Percentiles rank a stretch among this genome's conserved stretches.
Conservation (phyloP, 208 protist genomes). For the Trypanosoma grayi region DNA sequence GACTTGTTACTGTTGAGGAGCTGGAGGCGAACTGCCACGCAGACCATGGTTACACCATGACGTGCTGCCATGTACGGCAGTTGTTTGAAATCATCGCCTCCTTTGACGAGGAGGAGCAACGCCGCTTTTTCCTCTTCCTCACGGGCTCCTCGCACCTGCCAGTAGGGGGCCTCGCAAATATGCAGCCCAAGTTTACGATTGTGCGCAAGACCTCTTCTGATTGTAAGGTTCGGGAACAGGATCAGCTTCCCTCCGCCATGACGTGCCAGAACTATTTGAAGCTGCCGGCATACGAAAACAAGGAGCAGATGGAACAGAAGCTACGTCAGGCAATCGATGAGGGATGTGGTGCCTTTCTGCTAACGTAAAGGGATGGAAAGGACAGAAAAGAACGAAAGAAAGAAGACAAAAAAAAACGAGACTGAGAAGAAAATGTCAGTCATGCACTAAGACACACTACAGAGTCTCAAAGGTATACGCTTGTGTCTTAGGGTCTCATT, state of each 20-base stretch:
- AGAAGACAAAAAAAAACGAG: neutral
- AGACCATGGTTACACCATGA: conserved; percentile 85
- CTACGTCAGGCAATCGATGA: conserved; percentile 84
- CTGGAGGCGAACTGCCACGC: conserved; percentile 71
- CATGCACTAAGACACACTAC: too few relatives aligned
- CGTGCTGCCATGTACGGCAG: conserved; percentile 73
- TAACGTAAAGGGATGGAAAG: conserved; percentile 54
- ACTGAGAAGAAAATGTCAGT: neutral
- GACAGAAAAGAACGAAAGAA: neutral
- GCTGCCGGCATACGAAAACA: conserved; percentile 82
- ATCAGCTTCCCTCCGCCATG: conserved; percentile 90
- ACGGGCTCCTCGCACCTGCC: conserved; percentile 85
- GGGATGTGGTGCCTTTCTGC: conserved; percentile 77
- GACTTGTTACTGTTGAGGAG: conserved; percentile 59
- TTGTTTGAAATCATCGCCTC: conserved; percentile 83
- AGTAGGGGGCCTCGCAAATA: conserved; percentile 64
- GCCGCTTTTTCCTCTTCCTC: conserved; percentile 86
- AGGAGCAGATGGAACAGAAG: conserved; percentile 84
- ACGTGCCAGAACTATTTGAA: conserved; percentile 95
- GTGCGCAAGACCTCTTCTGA: conserved; percentile 83
- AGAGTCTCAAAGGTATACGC: too few relatives aligned
- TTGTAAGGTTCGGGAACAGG: conserved; percentile 45
- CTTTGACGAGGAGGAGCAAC: conserved; percentile 72
- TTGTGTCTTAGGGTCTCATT: too few relatives aligned
- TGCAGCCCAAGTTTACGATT: conserved; percentile 87